Evolutionary conservation across 148 eudicot genomes (phyloP).

Genomic region (Vaccinium darrowii): DNA sequence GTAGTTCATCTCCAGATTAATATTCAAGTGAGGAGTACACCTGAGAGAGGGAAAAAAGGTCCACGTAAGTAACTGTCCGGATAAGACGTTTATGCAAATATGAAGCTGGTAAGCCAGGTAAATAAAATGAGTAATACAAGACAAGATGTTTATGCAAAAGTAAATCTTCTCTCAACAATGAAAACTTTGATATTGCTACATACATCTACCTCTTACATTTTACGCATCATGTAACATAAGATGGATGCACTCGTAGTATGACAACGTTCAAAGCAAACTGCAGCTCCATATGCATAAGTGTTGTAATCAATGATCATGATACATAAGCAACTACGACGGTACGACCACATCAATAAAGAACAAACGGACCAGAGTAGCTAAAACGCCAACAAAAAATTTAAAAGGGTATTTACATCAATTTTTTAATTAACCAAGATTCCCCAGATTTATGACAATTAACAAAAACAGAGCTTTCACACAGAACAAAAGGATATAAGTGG

Average conservation of each 20-base stretch:
- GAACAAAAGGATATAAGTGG: not conserved
- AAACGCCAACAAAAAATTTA: not conserved
- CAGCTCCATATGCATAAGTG: not conserved
- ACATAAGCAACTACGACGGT: not conserved
- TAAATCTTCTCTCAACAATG: not conserved
- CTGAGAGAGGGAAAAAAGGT: constrained; percentile 18
- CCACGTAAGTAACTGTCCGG: not conserved
- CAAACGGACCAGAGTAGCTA: not conserved
- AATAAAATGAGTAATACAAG: not conserved
- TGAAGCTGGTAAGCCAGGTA: not conserved
- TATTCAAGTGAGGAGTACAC: constrained; percentile 82
- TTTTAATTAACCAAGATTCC: not conserved
- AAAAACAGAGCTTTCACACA: not conserved
- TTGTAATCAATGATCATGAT: not conserved
- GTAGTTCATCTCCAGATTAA: constrained; percentile 95
- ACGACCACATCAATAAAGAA: not conserved
- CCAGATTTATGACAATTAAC: not conserved
- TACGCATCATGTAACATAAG: not conserved
- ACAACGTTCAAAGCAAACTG: not conserved
- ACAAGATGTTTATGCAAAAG: not conserved
- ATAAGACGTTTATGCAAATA: not conserved
- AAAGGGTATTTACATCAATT: not conserved
- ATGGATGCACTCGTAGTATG: not conserved
- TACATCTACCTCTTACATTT: not conserved
- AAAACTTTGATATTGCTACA: not conserved